Conservation (phyloP, 2,329 filamentous ascomycete species). For the Aspergillus cejpii region DNA sequence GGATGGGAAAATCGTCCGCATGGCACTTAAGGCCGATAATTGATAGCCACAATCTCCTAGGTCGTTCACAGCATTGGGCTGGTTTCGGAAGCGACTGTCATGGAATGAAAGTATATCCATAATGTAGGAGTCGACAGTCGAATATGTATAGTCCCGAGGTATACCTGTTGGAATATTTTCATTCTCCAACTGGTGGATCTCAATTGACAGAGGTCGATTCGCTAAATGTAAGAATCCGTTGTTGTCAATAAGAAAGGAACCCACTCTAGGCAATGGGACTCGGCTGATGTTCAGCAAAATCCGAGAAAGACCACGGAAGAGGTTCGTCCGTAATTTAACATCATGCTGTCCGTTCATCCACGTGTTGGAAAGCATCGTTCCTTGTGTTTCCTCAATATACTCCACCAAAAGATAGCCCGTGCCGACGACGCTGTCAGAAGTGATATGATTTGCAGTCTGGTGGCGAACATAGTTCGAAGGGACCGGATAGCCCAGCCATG, state of each 20-base stretch:
- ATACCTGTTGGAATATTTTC: conserved; percentile 21
- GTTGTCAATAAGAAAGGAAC: conserved; percentile 29
- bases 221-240: conserved; percentile 17
- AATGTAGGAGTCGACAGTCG: conserved; percentile 18
- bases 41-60: not conserved
- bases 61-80: not conserved
- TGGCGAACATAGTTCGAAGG: conserved; percentile 3
- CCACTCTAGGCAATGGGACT: conserved; percentile 28
- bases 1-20: conserved; percentile 1
- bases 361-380: conserved; percentile 21
- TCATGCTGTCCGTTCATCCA: conserved; percentile 16
- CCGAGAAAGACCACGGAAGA: conserved; percentile 14
- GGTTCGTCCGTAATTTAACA: conserved; percentile 12
- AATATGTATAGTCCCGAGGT: conserved; percentile 18
- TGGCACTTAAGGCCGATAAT: not conserved
- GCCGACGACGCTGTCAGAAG: not conserved
- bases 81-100: conserved; percentile 10
- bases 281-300: conserved; percentile 16
- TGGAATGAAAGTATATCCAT: conserved; percentile 18
- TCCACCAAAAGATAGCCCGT: conserved; percentile 19
- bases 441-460: not conserved
- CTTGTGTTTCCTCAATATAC: conserved; percentile 14
- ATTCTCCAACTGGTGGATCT: conserved; percentile 21
- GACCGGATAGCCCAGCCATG: conserved; percentile 2
- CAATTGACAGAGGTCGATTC: conserved; percentile 14